Evolutionary conservation across 192 early-diverging fungal species (phyloP).

Genomic region (Coemansia sp.): DNA sequence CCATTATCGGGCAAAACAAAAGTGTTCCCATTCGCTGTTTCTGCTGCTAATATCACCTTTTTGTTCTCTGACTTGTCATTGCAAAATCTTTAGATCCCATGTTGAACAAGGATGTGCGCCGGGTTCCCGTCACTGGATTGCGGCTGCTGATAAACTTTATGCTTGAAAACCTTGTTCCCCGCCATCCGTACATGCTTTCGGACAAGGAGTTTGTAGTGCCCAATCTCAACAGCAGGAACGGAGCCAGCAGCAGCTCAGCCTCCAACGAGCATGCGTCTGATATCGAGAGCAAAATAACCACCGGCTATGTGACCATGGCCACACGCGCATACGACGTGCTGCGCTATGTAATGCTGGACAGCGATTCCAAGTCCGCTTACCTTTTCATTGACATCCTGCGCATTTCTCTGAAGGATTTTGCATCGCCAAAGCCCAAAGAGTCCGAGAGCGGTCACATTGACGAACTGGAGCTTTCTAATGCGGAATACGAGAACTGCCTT

Average conservation of each 20-base stretch:
- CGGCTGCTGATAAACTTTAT: conserved; percentile 30
- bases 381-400: conserved; percentile 42
- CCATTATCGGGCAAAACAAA: too few species aligned
- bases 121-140: conserved; percentile 29
- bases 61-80: not conserved
- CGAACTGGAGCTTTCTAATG: conserved; percentile 12
- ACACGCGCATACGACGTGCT: conserved; percentile 27
- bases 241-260: too few species aligned
- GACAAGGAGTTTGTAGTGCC: conserved; percentile 29
- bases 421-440: conserved; percentile 2
- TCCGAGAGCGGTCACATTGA: conserved; percentile 5
- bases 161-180: conserved; percentile 30
- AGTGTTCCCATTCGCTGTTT: too few species aligned
- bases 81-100: conserved; percentile 15
- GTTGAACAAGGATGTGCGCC: conserved; percentile 13
- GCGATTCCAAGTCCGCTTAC: conserved; percentile 16
- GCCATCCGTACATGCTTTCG: conserved; percentile 18
- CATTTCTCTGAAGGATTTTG: conserved; percentile 19
- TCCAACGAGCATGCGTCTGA: not conserved
- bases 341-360: conserved; percentile 29
- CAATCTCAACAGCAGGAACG: not conserved
- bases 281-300: conserved; percentile 5
- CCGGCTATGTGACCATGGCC: conserved; percentile 8
- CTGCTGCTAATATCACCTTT: too few species aligned
- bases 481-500: conserved; percentile 25